phyloP scores from a whole-genome alignment of 164 flowering plant species.

The Nymphaea thermarum region DNA sequence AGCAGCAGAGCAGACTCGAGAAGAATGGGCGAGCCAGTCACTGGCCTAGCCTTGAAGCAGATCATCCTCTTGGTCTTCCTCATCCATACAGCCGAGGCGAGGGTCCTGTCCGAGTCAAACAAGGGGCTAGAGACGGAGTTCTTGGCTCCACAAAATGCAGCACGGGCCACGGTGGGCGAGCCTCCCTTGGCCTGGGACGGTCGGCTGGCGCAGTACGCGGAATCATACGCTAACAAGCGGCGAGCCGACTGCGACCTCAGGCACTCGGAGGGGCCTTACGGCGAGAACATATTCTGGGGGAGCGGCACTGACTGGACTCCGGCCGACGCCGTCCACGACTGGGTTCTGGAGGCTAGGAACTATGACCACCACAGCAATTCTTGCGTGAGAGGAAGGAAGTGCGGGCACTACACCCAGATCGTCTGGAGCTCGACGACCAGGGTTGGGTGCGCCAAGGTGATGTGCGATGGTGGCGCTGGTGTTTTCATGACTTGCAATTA shows the following conservation, averaged over 20 bases:
- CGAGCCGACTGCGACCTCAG: conserved; percentile 29
- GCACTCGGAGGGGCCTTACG: conserved; percentile 65
- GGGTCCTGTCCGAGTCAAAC: neutral
- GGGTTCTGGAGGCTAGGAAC: conserved; percentile 39
- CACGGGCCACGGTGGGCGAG: conserved; percentile 21
- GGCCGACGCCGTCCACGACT: conserved; percentile 33
- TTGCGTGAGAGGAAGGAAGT: conserved; percentile 22
- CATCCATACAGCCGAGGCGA: neutral
- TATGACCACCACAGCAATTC: conserved; percentile 27
- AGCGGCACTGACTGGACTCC: conserved; percentile 45
- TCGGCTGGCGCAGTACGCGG: conserved; percentile 33
- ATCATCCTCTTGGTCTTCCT: conserved; percentile 1
- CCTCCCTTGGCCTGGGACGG: conserved; percentile 44
- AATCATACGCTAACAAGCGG: conserved; percentile 30
- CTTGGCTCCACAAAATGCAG: conserved; percentile 44
- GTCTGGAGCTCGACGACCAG: conserved; percentile 37
- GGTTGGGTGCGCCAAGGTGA: conserved; percentile 53
- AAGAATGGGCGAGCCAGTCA: too few relatives aligned
- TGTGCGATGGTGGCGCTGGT: conserved; percentile 28
- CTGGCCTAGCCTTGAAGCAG: too few relatives aligned
- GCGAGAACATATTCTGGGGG: conserved; percentile 82
- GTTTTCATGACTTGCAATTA: conserved; percentile 57
- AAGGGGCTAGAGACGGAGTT: conserved; percentile 17
- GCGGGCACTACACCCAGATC: conserved; percentile 77
- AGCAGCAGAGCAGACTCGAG: too few relatives aligned